Evolutionary conservation across 2,329 filamentous ascomycete genomes (phyloP).

Genomic region (Pseudodiploospora longispora): DNA sequence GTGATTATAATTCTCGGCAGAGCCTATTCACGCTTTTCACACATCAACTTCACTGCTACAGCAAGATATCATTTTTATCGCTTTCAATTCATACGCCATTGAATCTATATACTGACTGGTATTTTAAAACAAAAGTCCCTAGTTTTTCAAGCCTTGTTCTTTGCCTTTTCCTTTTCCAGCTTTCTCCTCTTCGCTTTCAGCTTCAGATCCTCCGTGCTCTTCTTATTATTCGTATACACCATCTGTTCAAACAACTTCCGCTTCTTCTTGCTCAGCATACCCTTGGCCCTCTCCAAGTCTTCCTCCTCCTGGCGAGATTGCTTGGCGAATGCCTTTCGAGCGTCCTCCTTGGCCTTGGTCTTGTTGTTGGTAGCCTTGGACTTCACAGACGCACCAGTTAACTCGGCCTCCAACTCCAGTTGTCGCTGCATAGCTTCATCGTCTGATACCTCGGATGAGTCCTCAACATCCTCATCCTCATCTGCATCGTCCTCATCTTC

Average conservation of each 20-base stretch:
- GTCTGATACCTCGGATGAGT: constrained; percentile 33
- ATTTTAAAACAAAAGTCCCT: constrained; percentile 7
- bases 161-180: constrained; percentile 60
- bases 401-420: constrained; percentile 85
- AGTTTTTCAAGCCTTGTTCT: constrained; percentile 28
- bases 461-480: constrained; percentile 40
- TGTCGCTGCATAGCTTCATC: constrained; percentile 70
- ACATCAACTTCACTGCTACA: too few relatives aligned
- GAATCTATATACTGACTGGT: constrained; percentile 8
- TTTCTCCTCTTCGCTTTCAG: constrained; percentile 84
- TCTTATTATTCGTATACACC: constrained; percentile 89
- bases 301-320: constrained; percentile 71
- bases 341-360: constrained; percentile 60
- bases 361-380: constrained; percentile 39
- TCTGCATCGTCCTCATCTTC: constrained; percentile 54
- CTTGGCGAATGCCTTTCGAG: constrained; percentile 59
- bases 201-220: constrained; percentile 82
- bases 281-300: constrained; percentile 86
- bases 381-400: constrained; percentile 58
- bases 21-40: too few relatives aligned
- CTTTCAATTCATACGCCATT: constrained; percentile 5
- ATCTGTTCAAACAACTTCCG: constrained; percentile 96
- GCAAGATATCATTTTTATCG: too few relatives aligned
- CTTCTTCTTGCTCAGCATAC: constrained; percentile 98
- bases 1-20: too few relatives aligned